Base-by-base conservation (phyloP, 176 grass and related monocot species). In the Eleusine indica region DNA sequence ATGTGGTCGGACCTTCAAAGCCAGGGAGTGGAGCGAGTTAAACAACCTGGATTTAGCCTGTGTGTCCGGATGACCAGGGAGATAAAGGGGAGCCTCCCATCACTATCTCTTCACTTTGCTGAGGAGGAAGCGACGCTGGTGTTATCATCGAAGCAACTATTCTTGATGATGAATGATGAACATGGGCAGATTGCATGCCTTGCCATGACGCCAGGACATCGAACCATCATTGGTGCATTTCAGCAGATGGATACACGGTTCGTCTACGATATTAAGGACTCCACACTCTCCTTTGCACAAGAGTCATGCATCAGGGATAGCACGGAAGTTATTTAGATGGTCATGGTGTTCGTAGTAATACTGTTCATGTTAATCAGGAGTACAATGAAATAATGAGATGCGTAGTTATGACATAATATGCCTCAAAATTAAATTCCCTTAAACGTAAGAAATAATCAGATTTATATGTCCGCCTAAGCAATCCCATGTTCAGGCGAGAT, bases 221-320 rank as follows among this genome's bases (percentile, higher is more conserved):
- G 74, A 2, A 61, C 74, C 10, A 10, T 76, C 19, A 76, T 76
- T 10, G 53, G 74, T 5, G 35, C 74, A 2, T 12, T 76, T 35
- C 74, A 76, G 53, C 53, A 76, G 74, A 53, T 76, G 35, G 74
- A 76, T n/a, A 76, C 35, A 5, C 11, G 74, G 19, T 76, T 76
- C 11, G 74, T 76, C 51, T 76, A 22, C 21, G 74, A 76, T 30
- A 9, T 76, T 0, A 60, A 60, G 6, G 53, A 60, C 0, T 21
- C 17, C 35, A 76, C 12, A 0, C 11, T 76, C 19, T 76, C 53
- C 53, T 76, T 76, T 42, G 37, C 18, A 30, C 21, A 35, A 1
- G 74, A 76, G 19, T 22, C 53, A 8, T 76, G 74, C 21, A 9
- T 39, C 21, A 17, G 22, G 74, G 74, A 61, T 35, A 76, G 47